Base-by-base conservation (phyloP, 164 flowering plant species). In the Vitis cinerea region DNA sequence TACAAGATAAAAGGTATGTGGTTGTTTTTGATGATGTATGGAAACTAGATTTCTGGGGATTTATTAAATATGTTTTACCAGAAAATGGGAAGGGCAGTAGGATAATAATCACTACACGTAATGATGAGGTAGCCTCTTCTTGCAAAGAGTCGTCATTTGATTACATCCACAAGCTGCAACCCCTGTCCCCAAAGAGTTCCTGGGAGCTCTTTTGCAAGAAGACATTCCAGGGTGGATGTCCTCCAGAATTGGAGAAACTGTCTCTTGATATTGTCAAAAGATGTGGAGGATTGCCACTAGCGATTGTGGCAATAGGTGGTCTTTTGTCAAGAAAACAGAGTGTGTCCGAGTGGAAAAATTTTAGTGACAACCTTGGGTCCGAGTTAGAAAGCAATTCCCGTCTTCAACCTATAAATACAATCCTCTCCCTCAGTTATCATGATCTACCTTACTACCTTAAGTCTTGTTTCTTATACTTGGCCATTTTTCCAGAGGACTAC, bases 391-490 rank as follows among this genome's bases (percentile, higher is more conserved):
- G 37, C 2, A 62, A 73, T 49, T 49, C 17, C 19, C 16, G 55
- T 4, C 78, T 82, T 8, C 62, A 51, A 8, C 65, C 27, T 50
- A 14, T 80, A 0, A 58, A 44, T n/a, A 75, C 17, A 12, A 64
- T 73, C 3, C 65, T 82, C 6, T 54, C 61, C 3, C 59, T 73
- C 0, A 72, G 84, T 49, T 82, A 73, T 55, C 23, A 62, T 63
- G 78, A 82, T 65, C 56, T 80, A 6, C 81, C 85, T 7, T 51
- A 69, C 71, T 8, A 82, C 57, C 72, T 82, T 14, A 82, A 80
- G 50, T 59, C 74, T 10, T 82, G 83, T 64, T 75, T 72, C 64
- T 53, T 82, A 53, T 82, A 82, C 57, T 48, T 82, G 6, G 66
- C 76, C 19, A 17, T 75, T 17, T 82, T 82, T 63, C 83, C 81